These are phyloP conservation scores for Grosmannia serpens DNA, from an alignment of 2,329 filamentous ascomycete species.

Conservation along the genomic window DNA sequence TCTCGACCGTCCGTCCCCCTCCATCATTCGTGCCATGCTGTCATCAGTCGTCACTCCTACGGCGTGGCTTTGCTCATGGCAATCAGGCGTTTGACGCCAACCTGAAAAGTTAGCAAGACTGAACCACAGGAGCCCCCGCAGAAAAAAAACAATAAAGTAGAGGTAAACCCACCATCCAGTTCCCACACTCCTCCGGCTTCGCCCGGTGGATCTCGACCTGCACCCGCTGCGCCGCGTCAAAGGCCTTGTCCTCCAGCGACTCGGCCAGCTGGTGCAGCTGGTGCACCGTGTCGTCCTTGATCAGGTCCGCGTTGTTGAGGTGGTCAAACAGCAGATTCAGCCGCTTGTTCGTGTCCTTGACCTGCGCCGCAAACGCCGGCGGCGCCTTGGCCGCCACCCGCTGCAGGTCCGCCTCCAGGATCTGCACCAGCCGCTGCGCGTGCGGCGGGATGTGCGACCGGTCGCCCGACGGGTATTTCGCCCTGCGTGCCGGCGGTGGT, in stretches of 20 bases:
- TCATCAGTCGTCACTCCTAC: neutral
- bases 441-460: conserved; percentile 74
- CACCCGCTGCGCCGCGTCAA: conserved; percentile 52
- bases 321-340: conserved; percentile 92
- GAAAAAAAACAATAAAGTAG: neutral
- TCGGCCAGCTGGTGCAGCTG: conserved; percentile 53
- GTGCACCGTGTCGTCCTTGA: conserved; percentile 67
- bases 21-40: neutral
- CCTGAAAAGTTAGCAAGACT: conserved; percentile 24
- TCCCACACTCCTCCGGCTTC: conserved; percentile 68
- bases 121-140: no score
- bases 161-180: conserved; percentile 63
- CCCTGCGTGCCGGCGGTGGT: conserved; percentile 28
- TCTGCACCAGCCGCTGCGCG: conserved; percentile 69
- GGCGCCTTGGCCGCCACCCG: conserved; percentile 80
- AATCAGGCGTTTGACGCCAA: conserved; percentile 51
- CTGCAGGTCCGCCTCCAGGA: conserved; percentile 75
- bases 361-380: conserved; percentile 73
- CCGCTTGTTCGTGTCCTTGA: conserved; percentile 88
- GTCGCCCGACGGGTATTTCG: conserved; percentile 72
- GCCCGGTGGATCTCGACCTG: conserved; percentile 68
- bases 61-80: conserved; percentile 53
- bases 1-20: no score
- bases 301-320: conserved; percentile 86
- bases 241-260: conserved; percentile 58